These are phyloP conservation scores for Medicago lupulina DNA, from an alignment of 306 rosid species.

Conservation along the genomic window DNA sequence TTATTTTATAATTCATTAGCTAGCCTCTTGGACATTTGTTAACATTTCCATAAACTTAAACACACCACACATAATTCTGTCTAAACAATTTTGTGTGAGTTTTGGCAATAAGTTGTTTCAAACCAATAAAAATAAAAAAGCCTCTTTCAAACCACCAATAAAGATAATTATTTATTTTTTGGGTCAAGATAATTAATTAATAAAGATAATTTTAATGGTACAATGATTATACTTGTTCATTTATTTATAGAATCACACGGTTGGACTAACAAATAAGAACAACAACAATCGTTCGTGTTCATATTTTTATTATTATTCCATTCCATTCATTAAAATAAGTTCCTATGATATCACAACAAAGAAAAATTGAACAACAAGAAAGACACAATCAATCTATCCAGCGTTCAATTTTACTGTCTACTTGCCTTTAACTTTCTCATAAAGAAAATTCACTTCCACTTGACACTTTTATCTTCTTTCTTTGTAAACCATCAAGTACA, in stretches of 20 bases:
- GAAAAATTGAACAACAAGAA: background rate
- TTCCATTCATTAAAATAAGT: background rate
- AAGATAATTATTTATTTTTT: too few species aligned
- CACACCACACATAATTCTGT: too few species aligned
- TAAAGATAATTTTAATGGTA: too few species aligned
- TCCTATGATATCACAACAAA: slow-evolving; percentile 10
- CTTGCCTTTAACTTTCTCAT: background rate
- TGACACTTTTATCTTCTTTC: slow-evolving; percentile 15
- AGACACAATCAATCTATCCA: background rate
- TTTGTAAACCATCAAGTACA: slow-evolving; percentile 6
- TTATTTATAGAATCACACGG: background rate
- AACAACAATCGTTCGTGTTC: background rate
- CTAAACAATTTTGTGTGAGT: too few species aligned
- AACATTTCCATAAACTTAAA: too few species aligned
- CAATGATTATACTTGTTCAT: background rate
- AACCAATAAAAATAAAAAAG: too few species aligned
- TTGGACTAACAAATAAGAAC: background rate
- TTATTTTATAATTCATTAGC: too few species aligned
- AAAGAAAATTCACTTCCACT: background rate
- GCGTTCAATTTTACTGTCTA: background rate
- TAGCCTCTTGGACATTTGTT: too few species aligned
- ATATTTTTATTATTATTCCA: background rate
- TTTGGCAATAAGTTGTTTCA: too few species aligned
- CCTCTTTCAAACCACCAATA: too few species aligned
- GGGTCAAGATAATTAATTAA: too few species aligned